Conservation (phyloP, 225 moss, liverwort and hornwort genomes). For the Bryum argenteum region DNA sequence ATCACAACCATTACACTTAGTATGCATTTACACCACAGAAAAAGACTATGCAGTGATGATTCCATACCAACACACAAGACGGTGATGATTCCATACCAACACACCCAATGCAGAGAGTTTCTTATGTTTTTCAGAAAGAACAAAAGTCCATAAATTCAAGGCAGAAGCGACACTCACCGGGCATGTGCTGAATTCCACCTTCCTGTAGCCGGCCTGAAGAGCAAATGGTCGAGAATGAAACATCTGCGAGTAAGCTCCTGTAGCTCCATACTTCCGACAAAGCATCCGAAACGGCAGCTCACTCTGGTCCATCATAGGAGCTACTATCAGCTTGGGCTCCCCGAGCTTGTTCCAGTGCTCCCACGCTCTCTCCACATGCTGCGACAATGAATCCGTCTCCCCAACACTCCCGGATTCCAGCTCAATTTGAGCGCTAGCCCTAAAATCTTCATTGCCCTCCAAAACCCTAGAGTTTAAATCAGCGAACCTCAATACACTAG, state of each 20-base stretch:
- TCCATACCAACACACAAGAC: too few relatives aligned
- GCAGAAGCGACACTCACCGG: slow-evolving; percentile 41
- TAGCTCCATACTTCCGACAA: slow-evolving; percentile 91
- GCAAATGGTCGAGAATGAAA: slow-evolving; percentile 84
- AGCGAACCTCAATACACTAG: not conserved
- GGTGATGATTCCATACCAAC: not conserved
- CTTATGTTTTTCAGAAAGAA: not conserved
- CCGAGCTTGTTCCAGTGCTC: slow-evolving; percentile 90
- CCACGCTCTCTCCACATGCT: slow-evolving; percentile 68
- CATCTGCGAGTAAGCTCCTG: slow-evolving; percentile 89
- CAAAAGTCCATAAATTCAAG: not conserved
- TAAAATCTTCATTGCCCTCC: slow-evolving; percentile 11
- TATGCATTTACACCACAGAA: too few relatives aligned
- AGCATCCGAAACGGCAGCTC: slow-evolving; percentile 98
- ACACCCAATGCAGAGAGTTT: too few relatives aligned
- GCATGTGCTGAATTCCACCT: slow-evolving; percentile 88
- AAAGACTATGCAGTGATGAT: not conserved
- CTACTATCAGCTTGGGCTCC: slow-evolving; percentile 75
- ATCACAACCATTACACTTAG: too few relatives aligned
- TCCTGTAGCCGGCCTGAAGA: slow-evolving; percentile 66
- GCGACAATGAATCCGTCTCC: not conserved
- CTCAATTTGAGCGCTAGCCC: slow-evolving; percentile 7
- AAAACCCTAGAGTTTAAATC: not conserved
- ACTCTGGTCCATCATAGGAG: slow-evolving; percentile 99
- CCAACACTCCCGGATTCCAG: not conserved